A percentile compares a stretch with the other conserved stretches of the same genome.
Conservation (phyloP, 805 yeast species). For the Ogataea pini region DNA sequence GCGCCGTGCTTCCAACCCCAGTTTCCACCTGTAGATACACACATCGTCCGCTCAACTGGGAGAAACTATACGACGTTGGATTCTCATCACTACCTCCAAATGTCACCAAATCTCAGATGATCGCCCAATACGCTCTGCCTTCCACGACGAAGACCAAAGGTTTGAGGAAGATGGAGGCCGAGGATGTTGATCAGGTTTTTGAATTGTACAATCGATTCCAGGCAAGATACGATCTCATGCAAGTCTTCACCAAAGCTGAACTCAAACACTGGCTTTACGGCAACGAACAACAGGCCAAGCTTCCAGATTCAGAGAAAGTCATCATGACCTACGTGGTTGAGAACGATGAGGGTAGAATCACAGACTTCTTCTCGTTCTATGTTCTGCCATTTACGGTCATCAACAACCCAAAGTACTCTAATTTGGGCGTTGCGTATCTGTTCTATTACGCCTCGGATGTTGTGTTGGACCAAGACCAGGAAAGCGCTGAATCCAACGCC, state of each 20-base stretch:
- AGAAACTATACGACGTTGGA: conserved; percentile 84
- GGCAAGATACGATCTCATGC: conserved; percentile 69
- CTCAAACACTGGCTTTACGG: conserved; percentile 82
- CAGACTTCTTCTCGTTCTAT: conserved; percentile 90
- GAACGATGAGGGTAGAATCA: conserved; percentile 59
- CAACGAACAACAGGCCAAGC: conserved; percentile 27
- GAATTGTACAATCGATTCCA: conserved; percentile 64
- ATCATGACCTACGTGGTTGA: conserved; percentile 80
- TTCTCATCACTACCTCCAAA: conserved; percentile 77
- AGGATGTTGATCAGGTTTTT: conserved; percentile 67
- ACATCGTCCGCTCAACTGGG: conserved; percentile 94
- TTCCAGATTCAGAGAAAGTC: conserved; percentile 45
- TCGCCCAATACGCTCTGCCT: conserved; percentile 60
- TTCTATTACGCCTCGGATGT: conserved; percentile 85
- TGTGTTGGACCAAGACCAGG: conserved; percentile 42
- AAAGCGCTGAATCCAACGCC: conserved; percentile 41
- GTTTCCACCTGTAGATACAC: conserved; percentile 84
- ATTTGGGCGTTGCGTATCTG: conserved; percentile 82
- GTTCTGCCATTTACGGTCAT: conserved; percentile 85
- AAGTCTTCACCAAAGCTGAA: conserved; percentile 64
- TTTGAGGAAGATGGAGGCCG: conserved; percentile 54
- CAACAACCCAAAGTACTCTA: conserved; percentile 58
- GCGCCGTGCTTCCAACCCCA: conserved; percentile 90
- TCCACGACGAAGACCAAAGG: conserved; percentile 50
- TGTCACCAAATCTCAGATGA: conserved; percentile 66